These are phyloP conservation scores for Citrullus amarus DNA, from an alignment of 306 rosid genomes.

Conservation along the genomic window DNA sequence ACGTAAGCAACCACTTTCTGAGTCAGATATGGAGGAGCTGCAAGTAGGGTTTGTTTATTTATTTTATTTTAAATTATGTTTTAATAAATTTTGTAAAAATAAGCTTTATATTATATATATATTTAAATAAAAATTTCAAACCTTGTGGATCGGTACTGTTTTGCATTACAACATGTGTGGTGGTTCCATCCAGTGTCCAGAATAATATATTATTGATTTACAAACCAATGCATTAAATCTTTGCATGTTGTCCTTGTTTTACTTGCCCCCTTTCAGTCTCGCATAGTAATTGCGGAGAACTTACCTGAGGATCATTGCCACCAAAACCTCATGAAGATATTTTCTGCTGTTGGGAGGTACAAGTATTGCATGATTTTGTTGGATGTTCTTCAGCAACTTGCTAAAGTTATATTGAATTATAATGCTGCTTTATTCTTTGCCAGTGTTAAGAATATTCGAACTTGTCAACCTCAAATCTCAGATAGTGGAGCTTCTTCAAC, in stretches of 20 bases:
- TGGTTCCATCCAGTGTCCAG: not conserved
- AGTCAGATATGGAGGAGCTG: conserved; percentile 78
- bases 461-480: conserved; percentile 86
- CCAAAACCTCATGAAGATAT: conserved; percentile 92
- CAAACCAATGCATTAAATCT: conserved; percentile 4
- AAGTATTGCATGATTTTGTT: not conserved
- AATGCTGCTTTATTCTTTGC: conserved; percentile 17
- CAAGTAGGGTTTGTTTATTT: conserved; percentile 42
- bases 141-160: not conserved
- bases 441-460: conserved; percentile 91
- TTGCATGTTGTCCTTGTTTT: conserved; percentile 9
- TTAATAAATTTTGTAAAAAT: not conserved
- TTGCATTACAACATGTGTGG: not conserved
- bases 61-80: not conserved
- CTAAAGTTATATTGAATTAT: conserved; percentile 1
- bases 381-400: not conserved
- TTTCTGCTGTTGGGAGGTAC: conserved; percentile 92
- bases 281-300: conserved; percentile 89
- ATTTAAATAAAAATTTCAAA: not conserved
- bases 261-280: conserved; percentile 40
- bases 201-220: not conserved
- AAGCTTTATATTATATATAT: not conserved
- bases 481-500: conserved; percentile 56
- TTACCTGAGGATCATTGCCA: conserved; percentile 99
- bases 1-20: conserved; percentile 61